These are phyloP conservation scores for Eugenia klotzschiana DNA, from an alignment of 441 rosid species.

Conservation along the genomic window DNA sequence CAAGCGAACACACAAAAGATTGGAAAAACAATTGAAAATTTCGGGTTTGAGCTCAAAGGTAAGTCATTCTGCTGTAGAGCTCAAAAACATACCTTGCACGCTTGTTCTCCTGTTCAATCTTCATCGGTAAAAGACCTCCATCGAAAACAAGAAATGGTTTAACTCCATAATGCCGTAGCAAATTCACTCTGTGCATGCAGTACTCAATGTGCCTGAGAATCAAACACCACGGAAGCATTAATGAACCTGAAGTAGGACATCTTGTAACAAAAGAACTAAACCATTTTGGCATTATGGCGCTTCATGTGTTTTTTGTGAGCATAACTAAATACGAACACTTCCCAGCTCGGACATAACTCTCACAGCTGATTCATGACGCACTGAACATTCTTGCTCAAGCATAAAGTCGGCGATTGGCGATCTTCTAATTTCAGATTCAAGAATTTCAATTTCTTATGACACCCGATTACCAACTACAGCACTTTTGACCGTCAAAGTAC, in stretches of 20 bases:
- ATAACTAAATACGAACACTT: background rate
- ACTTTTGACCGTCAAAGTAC: background rate
- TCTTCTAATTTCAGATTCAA: background rate
- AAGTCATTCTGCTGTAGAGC: background rate
- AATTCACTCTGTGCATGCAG: constrained; percentile 89
- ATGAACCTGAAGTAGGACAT: background rate
- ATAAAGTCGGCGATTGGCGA: background rate
- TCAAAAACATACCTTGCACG: constrained; percentile 57
- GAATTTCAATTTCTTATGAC: background rate
- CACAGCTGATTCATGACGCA: background rate
- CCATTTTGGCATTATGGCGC: background rate
- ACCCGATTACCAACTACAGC: background rate
- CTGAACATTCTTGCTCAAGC: background rate
- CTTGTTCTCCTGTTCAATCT: constrained; percentile 92
- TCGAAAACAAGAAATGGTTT: constrained; percentile 86
- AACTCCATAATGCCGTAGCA: constrained; percentile 71
- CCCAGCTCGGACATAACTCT: background rate
- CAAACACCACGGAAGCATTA: background rate
- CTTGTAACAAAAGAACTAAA: background rate
- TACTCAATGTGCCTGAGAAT: constrained; percentile 68
- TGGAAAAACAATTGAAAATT: background rate
- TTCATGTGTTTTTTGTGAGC: background rate
- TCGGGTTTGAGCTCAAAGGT: background rate
- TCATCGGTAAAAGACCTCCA: constrained; percentile 90
- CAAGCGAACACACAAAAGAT: background rate